These are phyloP conservation scores for Anethum foeniculum DNA, from an alignment of 140 eudicot species.

Conservation along the genomic window DNA sequence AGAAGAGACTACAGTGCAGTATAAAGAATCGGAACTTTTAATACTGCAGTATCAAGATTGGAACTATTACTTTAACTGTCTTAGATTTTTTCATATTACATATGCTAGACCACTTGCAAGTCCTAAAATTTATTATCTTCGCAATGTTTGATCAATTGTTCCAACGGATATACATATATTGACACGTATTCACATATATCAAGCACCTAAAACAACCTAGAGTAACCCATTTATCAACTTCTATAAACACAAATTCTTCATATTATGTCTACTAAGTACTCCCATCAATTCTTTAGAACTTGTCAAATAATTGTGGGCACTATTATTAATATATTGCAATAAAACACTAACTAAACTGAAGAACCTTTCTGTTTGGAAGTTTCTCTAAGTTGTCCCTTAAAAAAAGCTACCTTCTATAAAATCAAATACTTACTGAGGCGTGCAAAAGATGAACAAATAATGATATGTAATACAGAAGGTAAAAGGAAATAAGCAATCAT, in stretches of 20 bases:
- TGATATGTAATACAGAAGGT: background rate
- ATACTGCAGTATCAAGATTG: background rate
- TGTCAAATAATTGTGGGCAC: background rate
- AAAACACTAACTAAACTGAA: background rate
- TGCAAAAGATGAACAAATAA: background rate
- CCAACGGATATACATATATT: background rate
- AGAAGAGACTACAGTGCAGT: background rate
- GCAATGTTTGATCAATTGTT: background rate
- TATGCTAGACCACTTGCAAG: background rate
- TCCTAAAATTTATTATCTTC: background rate
- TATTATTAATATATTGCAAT: background rate
- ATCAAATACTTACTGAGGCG: background rate
- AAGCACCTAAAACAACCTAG: background rate
- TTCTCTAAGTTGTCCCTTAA: background rate
- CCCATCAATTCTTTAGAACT: background rate
- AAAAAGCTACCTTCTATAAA: background rate
- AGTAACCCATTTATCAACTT: background rate
- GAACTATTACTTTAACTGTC: background rate
- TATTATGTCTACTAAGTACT: background rate
- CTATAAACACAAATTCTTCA: background rate
- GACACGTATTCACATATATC: background rate
- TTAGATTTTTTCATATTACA: background rate
- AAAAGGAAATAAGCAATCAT: background rate
- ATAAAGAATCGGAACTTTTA: background rate
- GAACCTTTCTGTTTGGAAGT: background rate